Evolutionary conservation across 345 rosid genomes (phyloP).

Genomic region (Euphorbia pulcherrima): DNA sequence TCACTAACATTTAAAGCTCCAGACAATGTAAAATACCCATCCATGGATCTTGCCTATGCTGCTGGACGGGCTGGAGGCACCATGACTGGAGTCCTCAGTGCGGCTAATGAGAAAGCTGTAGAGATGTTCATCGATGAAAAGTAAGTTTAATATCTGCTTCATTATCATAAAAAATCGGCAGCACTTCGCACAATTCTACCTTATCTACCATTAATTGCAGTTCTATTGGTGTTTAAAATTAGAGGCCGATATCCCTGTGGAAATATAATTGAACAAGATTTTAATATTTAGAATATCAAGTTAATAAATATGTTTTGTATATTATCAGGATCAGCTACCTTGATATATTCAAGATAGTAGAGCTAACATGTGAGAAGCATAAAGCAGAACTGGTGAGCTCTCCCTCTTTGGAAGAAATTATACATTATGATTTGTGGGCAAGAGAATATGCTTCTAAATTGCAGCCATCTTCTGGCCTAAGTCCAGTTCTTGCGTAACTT

Average conservation of each 20-base stretch:
- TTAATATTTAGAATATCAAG: not conserved
- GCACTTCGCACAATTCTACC: not conserved
- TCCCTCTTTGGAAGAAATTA: conserved; percentile 82
- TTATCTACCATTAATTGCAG: not conserved
- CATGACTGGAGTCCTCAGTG: conserved; percentile 98
- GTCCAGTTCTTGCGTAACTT: conserved; percentile 50
- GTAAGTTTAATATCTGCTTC: conserved; percentile 36
- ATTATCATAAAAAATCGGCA: not conserved
- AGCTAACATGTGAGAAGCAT: conserved; percentile 74
- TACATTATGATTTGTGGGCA: conserved; percentile 92
- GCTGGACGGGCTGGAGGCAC: conserved; percentile 99
- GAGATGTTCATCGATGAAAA: conserved; percentile 77
- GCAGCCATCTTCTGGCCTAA: conserved; percentile 39
- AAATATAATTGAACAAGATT: not conserved
- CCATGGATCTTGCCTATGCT: conserved; percentile 90
- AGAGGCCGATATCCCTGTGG: not conserved
- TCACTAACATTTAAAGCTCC: conserved; percentile 86
- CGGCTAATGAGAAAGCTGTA: conserved; percentile 87
- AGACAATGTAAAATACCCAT: conserved; percentile 83
- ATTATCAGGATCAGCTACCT: conserved; percentile 71
- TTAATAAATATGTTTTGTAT: not conserved
- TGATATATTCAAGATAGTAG: conserved; percentile 92
- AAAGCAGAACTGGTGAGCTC: conserved; percentile 55
- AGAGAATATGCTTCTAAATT: conserved; percentile 60
- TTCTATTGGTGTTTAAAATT: not conserved